phyloP scores from a whole-genome alignment of 495 filamentous ascomycete genomes.

The Penicillium psychrofluorescens region DNA sequence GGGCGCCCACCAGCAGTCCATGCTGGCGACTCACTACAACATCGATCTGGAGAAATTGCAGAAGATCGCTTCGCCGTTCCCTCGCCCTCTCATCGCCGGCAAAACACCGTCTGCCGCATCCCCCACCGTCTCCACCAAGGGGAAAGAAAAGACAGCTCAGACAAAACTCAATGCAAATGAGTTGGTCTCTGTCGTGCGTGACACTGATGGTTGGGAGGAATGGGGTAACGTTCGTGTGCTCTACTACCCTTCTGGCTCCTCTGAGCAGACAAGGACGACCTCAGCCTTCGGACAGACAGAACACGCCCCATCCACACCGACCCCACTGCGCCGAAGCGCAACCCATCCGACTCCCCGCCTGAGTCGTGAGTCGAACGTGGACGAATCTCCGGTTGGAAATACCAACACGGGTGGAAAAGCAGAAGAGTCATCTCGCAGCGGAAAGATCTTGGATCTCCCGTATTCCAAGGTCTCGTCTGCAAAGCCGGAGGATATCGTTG shows the following conservation, averaged over 20 bases:
- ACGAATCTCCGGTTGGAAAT: conserved; percentile 41
- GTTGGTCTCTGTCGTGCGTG: conserved; percentile 60
- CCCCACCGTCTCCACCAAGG: conserved; percentile 50
- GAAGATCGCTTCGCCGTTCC: conserved; percentile 74
- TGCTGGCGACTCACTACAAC: conserved; percentile 85
- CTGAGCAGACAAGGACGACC: conserved; percentile 21
- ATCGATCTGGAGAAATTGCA: conserved; percentile 86
- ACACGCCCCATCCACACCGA: conserved; percentile 38
- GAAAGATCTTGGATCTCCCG: conserved; percentile 66
- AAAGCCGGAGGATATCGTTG: conserved; percentile 61
- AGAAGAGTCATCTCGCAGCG: conserved; percentile 36
- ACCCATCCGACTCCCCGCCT: conserved; percentile 48
- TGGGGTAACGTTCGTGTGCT: conserved; percentile 59
- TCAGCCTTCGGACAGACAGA: conserved; percentile 23
- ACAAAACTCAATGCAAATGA: conserved; percentile 62
- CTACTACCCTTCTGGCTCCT: conserved; percentile 48
- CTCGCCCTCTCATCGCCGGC: conserved; percentile 49
- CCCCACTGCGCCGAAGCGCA: conserved; percentile 40
- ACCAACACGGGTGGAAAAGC: conserved; percentile 18
- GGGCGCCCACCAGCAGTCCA: conserved; percentile 56
- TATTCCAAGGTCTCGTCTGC: conserved; percentile 52
- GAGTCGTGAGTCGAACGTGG: conserved; percentile 38
- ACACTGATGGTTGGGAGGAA: conserved; percentile 51
- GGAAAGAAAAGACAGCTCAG: conserved; percentile 61
- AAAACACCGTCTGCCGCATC: conserved; percentile 32